Percentiles rank a stretch among this genome's conserved stretches.
These are phyloP conservation scores for Venturia nashicola DNA, from an alignment of 2,329 filamentous ascomycete genomes.

Conservation along the genomic window DNA sequence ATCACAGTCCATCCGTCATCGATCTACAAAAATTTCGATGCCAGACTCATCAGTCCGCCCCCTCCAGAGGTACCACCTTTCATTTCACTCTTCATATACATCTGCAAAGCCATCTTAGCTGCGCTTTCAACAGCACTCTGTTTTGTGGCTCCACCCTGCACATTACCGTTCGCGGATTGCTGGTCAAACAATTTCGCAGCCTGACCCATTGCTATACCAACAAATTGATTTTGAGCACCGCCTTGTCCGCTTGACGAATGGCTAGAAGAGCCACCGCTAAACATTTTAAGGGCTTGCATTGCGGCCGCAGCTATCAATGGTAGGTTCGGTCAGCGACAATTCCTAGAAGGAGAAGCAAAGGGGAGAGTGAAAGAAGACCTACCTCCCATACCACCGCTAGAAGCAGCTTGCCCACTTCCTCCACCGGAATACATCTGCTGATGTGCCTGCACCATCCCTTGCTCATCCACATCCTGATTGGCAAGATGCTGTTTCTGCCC, in stretches of 20 bases:
- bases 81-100: slow-evolving; percentile 71
- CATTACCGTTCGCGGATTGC: slow-evolving; percentile 43
- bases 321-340: neutral
- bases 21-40: slow-evolving; percentile 44
- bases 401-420: slow-evolving; percentile 21
- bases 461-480: slow-evolving; percentile 46
- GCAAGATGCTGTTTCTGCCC: slow-evolving; percentile 39
- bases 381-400: slow-evolving; percentile 29
- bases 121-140: slow-evolving; percentile 68
- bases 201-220: slow-evolving; percentile 79
- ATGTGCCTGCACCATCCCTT: slow-evolving; percentile 61
- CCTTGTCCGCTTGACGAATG: slow-evolving; percentile 23
- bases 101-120: slow-evolving; percentile 77
- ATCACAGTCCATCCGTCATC: neutral
- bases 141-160: slow-evolving; percentile 55
- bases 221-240: slow-evolving; percentile 59
- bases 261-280: slow-evolving; percentile 37
- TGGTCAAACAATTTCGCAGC: slow-evolving; percentile 65
- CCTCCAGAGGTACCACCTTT: slow-evolving; percentile 27
- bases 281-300: slow-evolving; percentile 72
- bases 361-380: neutral
- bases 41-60: slow-evolving; percentile 42
- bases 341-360: too few relatives aligned
- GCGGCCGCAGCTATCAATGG: slow-evolving; percentile 49
- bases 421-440: slow-evolving; percentile 56